These are phyloP conservation scores for Neurospora discreta DNA, from an alignment of 495 filamentous ascomycete genomes.

Conservation along the genomic window DNA sequence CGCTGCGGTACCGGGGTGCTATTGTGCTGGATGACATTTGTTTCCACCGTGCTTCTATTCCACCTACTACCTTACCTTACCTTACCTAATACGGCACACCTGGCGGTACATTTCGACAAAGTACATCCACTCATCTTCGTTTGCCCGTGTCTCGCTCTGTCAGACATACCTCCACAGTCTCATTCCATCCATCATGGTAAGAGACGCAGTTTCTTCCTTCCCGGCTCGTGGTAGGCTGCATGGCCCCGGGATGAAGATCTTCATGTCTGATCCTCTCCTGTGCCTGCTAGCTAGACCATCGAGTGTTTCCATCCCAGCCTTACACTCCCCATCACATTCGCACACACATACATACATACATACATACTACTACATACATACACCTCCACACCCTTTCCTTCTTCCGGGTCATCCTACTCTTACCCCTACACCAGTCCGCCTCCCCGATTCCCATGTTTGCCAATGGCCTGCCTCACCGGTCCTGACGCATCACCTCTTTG, in stretches of 20 bases:
- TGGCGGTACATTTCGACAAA: slow-evolving; percentile 12
- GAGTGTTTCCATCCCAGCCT: not conserved
- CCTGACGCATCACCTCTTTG: slow-evolving; percentile 5
- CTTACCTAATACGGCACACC: slow-evolving; percentile 13
- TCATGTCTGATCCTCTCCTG: slow-evolving; percentile 8
- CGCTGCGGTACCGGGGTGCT: slow-evolving; percentile 5
- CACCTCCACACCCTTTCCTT: slow-evolving; percentile 1
- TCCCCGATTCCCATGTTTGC: slow-evolving; percentile 10
- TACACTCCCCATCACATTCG: slow-evolving; percentile 5
- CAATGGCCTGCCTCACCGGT: slow-evolving; percentile 20
- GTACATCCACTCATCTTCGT: slow-evolving; percentile 13
- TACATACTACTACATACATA: not conserved
- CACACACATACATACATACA: not conserved
- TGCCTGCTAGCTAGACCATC: slow-evolving; percentile 6
- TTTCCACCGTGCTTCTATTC: slow-evolving; percentile 8
- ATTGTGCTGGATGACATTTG: not conserved
- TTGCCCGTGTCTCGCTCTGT: slow-evolving; percentile 15
- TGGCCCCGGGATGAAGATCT: slow-evolving; percentile 11
- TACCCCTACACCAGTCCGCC: slow-evolving; percentile 24
- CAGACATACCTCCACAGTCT: not conserved
- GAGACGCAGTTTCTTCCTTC: slow-evolving; percentile 12
- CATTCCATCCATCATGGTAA: slow-evolving; percentile 32
- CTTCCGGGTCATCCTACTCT: slow-evolving; percentile 13
- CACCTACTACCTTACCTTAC: not conserved
- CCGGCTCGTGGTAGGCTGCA: slow-evolving; percentile 22